Percentiles rank a stretch among this genome's conserved stretches.
phyloP scores from a whole-genome alignment of 140 eudicot genomes.

The Stevia rebaudiana region DNA sequence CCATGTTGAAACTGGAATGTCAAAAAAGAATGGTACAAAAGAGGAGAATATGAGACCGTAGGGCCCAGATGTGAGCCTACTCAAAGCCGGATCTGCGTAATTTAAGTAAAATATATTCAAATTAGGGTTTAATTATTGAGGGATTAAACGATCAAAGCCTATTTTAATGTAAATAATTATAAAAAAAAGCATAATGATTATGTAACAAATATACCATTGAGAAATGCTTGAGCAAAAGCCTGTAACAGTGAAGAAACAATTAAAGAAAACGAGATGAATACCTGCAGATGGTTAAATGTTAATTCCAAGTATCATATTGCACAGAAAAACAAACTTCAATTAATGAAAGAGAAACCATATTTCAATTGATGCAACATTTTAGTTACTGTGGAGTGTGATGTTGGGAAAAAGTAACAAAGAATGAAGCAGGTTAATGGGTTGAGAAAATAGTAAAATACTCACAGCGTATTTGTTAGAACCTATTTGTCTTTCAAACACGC shows the following conservation, averaged over 20 bases:
- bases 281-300: constrained; percentile 44
- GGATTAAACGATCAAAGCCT: background rate
- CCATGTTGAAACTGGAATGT: constrained; percentile 89
- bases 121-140: background rate
- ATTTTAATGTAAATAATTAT: background rate
- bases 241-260: constrained; percentile 55
- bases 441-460: constrained; percentile 47
- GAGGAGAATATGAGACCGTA: constrained; percentile 88
- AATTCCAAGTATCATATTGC: background rate
- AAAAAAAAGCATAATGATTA: background rate
- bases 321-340: background rate
- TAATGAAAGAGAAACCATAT: background rate
- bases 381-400: no score
- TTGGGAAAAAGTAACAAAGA: background rate
- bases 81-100: constrained; percentile 75
- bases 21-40: constrained; percentile 81
- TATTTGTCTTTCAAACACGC: constrained; percentile 93
- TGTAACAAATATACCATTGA: constrained; percentile 44
- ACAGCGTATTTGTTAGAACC: constrained; percentile 90
- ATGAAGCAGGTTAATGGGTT: constrained; percentile 4
- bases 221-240: constrained; percentile 46
- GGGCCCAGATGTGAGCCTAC: constrained; percentile 78
- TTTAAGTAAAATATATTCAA: background rate
- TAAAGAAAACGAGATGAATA: constrained; percentile 68
- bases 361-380: no score